Base-by-base conservation (phyloP, 2,329 filamentous ascomycete genomes). In the Fusarium ambrosium region DNA sequence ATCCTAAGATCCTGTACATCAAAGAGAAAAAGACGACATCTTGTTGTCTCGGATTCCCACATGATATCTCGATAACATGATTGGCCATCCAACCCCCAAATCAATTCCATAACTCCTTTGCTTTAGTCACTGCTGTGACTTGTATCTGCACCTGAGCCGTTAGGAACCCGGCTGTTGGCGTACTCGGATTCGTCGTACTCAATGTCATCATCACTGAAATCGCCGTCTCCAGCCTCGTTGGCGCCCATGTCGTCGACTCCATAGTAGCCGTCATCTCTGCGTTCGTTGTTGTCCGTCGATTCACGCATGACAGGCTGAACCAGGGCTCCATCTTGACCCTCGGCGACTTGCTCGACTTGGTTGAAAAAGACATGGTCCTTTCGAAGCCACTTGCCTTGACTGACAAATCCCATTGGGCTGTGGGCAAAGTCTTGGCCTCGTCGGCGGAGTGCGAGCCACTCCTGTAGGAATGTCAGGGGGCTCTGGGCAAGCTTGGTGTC, bases 361-460 rank as follows among this genome's bases (percentile, higher is more conserved):
- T 45, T 72, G 68, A 92, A 91, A 80, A 92, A 91, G 0, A 86
- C 81, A 62, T 91, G 89, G 14, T 82, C 82, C 6, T 80, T 77
- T 0, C 80, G 80, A 0, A 92, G 81, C 0, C 81, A 77, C 69
- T 88, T 89, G 14, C 89, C 87, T 14, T 88, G 87, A 4, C 86
- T 87, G 6, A 91, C 66, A 74, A 87, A 88, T 0, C 89, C 89
- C 85, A 92, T 91, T 0, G 89, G 90, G 0, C 89, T 92, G 29
- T 91, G 87, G 16, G 85, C 76, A 62, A 91, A 86, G 68, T 92
- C 89, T 66, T 91, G 88, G 0, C 87, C 87, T 41, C 87, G 87
- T 1, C 89, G 86, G 1, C 87, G 84, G 0, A 89, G 69, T 0
- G 87, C 81, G 1, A 92, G 80, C 89, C 89, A 92, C 55, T 92